Evolutionary conservation across 2,329 filamentous ascomycete genomes (phyloP), one percentile per base, ranked within the genome.

Genomic region (Aureobasidium lini): DNA sequence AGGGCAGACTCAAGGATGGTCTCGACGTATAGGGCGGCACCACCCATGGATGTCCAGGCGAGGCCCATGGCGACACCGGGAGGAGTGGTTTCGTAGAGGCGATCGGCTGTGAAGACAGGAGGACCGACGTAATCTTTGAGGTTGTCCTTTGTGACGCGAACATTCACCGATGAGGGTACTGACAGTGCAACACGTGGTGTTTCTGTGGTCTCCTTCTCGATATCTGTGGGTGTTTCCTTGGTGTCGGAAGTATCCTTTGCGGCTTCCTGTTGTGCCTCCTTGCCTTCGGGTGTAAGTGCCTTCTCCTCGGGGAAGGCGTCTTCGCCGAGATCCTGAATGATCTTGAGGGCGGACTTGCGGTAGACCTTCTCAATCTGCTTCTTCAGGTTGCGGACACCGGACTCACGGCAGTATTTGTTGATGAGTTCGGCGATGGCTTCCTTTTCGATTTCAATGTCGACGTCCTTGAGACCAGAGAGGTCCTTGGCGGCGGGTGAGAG

Each of bases 291-390:
- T 0, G 92, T 96, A 60, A 95, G 75, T 5, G 89, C 91, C 63
- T 90, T 84, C 23, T 88, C 85, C 70, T 96, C 92, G 3, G 88
- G 82, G 11, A 49, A 49, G 1, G 81, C 89, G 6, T 90, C 87
- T 69, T 96, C 92, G 52, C 93, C 93, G 13, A 97, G 81, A 63
- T 97, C 92, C 71, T 93, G 88, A 11, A 99, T 93, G 65, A 99
- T 99, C 76, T 96, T 97, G 63, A 99, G 80, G 0, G 94, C 95
- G 13, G 93, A 91, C 75, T 99, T 99, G 61, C 94, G 86, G 76
- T 96, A 99, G 3, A 99, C 90, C 78, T 99, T 99, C 73, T 99
- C 94, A 63, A 99, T 99, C 73, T 97, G 93, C 79, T 99, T 97
- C 83, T 99, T 99, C 62, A 99, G 78, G 70, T 99, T 99, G 65